These are phyloP conservation scores for Leccinum pachyderme DNA, from an alignment of 1,284 basidiomycete species.

Conservation along the genomic window DNA sequence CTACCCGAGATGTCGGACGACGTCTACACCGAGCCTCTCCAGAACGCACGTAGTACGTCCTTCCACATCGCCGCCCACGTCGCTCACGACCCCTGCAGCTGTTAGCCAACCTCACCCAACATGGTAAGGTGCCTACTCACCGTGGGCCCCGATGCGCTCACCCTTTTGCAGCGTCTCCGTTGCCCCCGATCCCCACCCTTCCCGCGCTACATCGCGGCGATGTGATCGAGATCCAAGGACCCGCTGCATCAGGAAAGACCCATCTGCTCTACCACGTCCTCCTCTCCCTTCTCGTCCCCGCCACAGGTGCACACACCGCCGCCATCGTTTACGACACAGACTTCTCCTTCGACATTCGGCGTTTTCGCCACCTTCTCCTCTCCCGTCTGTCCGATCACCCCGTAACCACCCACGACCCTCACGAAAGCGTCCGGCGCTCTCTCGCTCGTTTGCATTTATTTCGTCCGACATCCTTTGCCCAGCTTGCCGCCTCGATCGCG, in stretches of 20 bases:
- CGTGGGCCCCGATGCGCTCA: conserved; percentile 5
- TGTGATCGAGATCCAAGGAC: conserved; percentile 73
- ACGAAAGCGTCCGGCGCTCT: conserved; percentile 39
- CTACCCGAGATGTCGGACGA: conserved; percentile 21
- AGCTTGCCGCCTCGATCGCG: conserved; percentile 65
- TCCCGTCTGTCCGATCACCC: conserved; percentile 34
- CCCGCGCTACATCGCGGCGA: conserved; percentile 36
- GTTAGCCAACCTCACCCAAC: conserved; percentile 18
- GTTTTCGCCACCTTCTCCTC: conserved; percentile 52
- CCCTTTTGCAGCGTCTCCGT: conserved; percentile 19
- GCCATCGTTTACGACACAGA: conserved; percentile 72
- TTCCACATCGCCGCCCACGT: neutral
- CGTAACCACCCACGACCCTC: conserved; percentile 19
- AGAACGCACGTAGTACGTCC: conserved; percentile 37
- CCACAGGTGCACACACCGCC: conserved; percentile 43
- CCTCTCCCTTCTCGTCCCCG: conserved; percentile 59
- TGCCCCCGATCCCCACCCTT: conserved; percentile 29
- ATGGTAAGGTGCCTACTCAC: conserved; percentile 10
- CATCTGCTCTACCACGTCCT: conserved; percentile 67
- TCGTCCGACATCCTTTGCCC: conserved; percentile 58
- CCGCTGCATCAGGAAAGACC: conserved; percentile 71
- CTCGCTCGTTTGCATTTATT: conserved; percentile 63
- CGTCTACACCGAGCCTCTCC: conserved; percentile 46
- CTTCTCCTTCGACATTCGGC: conserved; percentile 53
- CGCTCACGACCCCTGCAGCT: conserved; percentile 23